Evolutionary conservation across 2,329 filamentous ascomycete genomes (phyloP).

Genomic region (Paecilomyces variotii): DNA sequence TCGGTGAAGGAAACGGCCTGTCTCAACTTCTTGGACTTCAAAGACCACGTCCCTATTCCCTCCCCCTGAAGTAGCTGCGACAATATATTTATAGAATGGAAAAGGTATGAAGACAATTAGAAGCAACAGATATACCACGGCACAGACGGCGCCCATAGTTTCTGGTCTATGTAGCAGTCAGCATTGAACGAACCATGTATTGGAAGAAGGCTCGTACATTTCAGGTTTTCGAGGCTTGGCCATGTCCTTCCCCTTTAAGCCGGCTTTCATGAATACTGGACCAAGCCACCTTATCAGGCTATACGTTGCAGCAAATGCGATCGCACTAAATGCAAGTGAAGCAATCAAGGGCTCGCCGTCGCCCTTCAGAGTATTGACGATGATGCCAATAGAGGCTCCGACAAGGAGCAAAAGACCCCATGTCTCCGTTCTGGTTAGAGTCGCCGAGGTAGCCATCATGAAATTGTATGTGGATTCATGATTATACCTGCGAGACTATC

Average conservation of each 20-base stretch:
- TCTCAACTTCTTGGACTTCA: conserved; percentile 64
- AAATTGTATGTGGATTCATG: conserved; percentile 5
- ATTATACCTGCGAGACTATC: background rate
- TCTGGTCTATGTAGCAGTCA: conserved; percentile 57
- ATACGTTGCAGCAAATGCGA: conserved; percentile 76
- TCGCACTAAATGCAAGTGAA: conserved; percentile 74
- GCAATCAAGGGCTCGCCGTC: conserved; percentile 86
- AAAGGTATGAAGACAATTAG: conserved; percentile 93
- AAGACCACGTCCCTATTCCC: conserved; percentile 83
- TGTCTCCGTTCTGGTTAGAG: conserved; percentile 46
- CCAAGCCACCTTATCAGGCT: conserved; percentile 91
- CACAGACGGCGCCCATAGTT: conserved; percentile 91
- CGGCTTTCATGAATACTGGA: conserved; percentile 76
- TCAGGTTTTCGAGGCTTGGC: conserved; percentile 67
- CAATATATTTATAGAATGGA: conserved; percentile 96
- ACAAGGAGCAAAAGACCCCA: conserved; percentile 56
- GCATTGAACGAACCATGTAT: background rate
- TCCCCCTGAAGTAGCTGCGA: conserved; percentile 85
- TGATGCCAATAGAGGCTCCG: conserved; percentile 61
- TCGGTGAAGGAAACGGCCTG: conserved; percentile 75
- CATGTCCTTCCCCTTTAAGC: conserved; percentile 83
- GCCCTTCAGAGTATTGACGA: conserved; percentile 69
- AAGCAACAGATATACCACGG: conserved; percentile 80
- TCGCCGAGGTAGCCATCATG: conserved; percentile 24
- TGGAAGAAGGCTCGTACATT: conserved; percentile 48